Evolutionary conservation across 2,329 filamentous ascomycete genomes (phyloP).

Genomic region (Penicillium sp.): DNA sequence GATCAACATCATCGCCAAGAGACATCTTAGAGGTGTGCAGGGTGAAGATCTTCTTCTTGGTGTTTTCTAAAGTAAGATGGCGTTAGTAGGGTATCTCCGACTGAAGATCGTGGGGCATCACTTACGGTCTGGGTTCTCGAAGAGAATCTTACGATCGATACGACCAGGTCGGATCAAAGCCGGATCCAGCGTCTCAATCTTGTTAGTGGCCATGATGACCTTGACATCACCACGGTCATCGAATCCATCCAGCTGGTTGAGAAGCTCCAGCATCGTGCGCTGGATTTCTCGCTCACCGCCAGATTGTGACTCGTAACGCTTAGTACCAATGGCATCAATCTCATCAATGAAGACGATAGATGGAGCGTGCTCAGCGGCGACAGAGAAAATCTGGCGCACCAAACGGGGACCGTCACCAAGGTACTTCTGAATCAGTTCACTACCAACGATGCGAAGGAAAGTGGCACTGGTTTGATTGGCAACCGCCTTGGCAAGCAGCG

Average conservation of each 20-base stretch:
- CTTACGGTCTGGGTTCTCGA: constrained; percentile 70
- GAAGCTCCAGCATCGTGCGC: constrained; percentile 95
- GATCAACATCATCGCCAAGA: constrained; percentile 90
- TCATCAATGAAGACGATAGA: constrained; percentile 99
- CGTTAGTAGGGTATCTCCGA: constrained; percentile 22
- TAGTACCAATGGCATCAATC: constrained; percentile 98
- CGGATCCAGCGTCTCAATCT: constrained; percentile 96
- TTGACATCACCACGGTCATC: constrained; percentile 99
- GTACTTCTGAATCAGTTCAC: constrained; percentile 98
- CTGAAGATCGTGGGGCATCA: constrained; percentile 9
- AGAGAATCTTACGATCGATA: constrained; percentile 96
- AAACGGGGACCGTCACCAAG: constrained; percentile 92
- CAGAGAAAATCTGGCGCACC: constrained; percentile 87
- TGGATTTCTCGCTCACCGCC: constrained; percentile 97
- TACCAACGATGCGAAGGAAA: constrained; percentile 95
- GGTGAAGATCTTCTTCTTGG: constrained; percentile 96
- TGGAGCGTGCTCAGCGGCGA: constrained; percentile 92
- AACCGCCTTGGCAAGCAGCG: constrained; percentile 90
- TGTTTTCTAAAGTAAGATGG: constrained; percentile 62
- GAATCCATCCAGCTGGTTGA: constrained; percentile 98
- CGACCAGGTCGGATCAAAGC: constrained; percentile 94
- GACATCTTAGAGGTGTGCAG: constrained; percentile 99
- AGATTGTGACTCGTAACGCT: constrained; percentile 96
- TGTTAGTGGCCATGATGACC: constrained; percentile 99
- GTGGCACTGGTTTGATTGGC: constrained; percentile 99